phyloP scores from a whole-genome alignment of 2,329 filamentous ascomycete genomes.

The Epichloe sibirici region DNA sequence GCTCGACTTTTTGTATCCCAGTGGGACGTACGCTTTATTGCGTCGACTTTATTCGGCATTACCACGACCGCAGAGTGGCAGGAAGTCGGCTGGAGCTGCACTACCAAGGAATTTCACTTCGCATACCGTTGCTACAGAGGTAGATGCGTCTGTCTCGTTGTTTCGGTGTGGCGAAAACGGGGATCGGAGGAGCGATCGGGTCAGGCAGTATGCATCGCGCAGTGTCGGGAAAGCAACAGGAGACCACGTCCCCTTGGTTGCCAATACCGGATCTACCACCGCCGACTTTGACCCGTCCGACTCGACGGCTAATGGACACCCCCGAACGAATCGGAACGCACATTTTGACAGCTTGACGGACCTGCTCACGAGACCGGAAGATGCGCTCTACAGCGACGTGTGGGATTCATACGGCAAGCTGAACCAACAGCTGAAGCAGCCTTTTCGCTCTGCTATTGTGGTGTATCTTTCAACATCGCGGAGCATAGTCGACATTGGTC shows the following conservation, averaged over 20 bases:
- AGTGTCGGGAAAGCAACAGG: neutral
- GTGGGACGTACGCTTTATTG: slow-evolving; percentile 29
- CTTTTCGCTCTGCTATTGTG: slow-evolving; percentile 23
- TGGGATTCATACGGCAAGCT: slow-evolving; percentile 32
- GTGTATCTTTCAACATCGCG: slow-evolving; percentile 30
- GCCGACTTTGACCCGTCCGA: neutral
- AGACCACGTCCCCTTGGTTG: neutral
- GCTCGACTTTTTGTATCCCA: slow-evolving; percentile 46
- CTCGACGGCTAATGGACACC: neutral
- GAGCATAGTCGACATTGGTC: slow-evolving; percentile 30
- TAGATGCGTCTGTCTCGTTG: neutral
- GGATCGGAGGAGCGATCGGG: neutral
- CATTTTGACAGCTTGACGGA: slow-evolving; percentile 5
- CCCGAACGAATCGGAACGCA: neutral
- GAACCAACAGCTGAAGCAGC: slow-evolving; percentile 16
- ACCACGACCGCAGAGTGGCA: slow-evolving; percentile 12
- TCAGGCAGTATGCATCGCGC: neutral
- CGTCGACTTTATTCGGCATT: slow-evolving; percentile 24
- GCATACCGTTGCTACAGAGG: slow-evolving; percentile 7
- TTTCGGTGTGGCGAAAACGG: neutral
- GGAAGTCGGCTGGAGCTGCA: slow-evolving; percentile 8
- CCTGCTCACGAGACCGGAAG: slow-evolving; percentile 14
- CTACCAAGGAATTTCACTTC: slow-evolving; percentile 18
- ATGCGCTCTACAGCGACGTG: slow-evolving; percentile 24
- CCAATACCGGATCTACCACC: neutral